phyloP scores from a whole-genome alignment of 2,329 filamentous ascomycete genomes.

The Fusarium coicis region DNA sequence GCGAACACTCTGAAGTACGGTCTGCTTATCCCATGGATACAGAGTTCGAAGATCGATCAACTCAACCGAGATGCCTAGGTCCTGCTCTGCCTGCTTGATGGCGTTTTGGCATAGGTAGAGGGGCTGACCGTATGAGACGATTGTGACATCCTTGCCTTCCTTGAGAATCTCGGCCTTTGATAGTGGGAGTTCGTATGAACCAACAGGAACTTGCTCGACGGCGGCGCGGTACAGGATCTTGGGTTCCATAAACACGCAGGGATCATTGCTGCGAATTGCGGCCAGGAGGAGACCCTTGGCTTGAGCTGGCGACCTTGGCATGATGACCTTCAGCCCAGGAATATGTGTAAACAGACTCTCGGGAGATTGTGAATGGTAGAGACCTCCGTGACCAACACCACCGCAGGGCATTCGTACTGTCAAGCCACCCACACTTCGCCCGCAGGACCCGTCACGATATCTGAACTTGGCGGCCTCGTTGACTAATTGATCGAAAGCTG shows the following conservation, averaged over 20 bases:
- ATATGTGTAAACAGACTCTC: slow-evolving; percentile 90
- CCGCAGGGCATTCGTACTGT: slow-evolving; percentile 92
- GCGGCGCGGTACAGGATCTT: slow-evolving; percentile 93
- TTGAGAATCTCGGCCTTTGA: slow-evolving; percentile 88
- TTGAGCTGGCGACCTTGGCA: slow-evolving; percentile 86
- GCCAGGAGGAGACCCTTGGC: slow-evolving; percentile 87
- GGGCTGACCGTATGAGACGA: slow-evolving; percentile 90
- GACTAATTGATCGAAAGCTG: slow-evolving; percentile 92
- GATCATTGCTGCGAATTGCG: slow-evolving; percentile 83
- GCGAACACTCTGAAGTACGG: slow-evolving; percentile 81
- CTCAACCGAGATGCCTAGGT: slow-evolving; percentile 80
- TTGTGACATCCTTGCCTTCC: slow-evolving; percentile 80
- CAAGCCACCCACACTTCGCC: slow-evolving; percentile 76
- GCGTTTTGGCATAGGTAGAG: slow-evolving; percentile 85
- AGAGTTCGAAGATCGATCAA: slow-evolving; percentile 88
- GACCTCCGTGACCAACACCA: slow-evolving; percentile 86
- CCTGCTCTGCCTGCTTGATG: slow-evolving; percentile 78
- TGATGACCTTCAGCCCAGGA: slow-evolving; percentile 84
- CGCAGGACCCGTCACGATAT: slow-evolving; percentile 74
- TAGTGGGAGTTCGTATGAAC: slow-evolving; percentile 83
- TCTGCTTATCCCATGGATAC: slow-evolving; percentile 90
- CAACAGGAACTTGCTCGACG: slow-evolving; percentile 88
- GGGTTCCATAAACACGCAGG: slow-evolving; percentile 92
- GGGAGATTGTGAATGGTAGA: slow-evolving; percentile 91
- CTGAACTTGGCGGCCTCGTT: slow-evolving; percentile 92